Percentiles rank a stretch among this genome's conserved stretches.
Conservation (phyloP, 257 asterid genomes). For the Capsicum chinense region DNA sequence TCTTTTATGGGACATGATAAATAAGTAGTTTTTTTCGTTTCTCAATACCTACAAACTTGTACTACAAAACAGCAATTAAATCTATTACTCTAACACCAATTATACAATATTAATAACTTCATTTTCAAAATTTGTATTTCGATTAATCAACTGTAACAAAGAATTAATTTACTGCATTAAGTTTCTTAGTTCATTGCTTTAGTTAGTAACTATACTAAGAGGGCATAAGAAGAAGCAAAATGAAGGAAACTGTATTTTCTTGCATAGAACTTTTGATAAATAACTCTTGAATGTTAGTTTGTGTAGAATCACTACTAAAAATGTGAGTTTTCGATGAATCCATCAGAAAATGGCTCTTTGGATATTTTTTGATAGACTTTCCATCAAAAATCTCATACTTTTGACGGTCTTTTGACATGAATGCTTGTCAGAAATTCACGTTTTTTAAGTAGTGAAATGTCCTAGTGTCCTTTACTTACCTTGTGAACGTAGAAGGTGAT, state of each 20-base stretch:
- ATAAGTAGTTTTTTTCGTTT: too few relatives aligned
- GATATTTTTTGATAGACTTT: too few relatives aligned
- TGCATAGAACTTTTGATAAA: neutral
- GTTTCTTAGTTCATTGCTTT: neutral
- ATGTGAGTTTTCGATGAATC: too few relatives aligned
- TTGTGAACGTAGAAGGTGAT: constrained; percentile 78
- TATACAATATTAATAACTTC: neutral
- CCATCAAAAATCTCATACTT: too few relatives aligned
- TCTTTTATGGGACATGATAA: neutral
- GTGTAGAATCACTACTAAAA: too few relatives aligned
- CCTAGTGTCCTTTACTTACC: constrained; percentile 46
- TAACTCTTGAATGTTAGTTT: neutral
- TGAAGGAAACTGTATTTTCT: neutral
- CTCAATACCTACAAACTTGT: too few relatives aligned
- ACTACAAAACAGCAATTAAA: neutral
- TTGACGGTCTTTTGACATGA: too few relatives aligned
- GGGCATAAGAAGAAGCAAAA: too few relatives aligned
- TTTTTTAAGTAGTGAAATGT: neutral
- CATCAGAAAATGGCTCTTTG: too few relatives aligned
- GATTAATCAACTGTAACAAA: neutral
- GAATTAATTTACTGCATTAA: neutral
- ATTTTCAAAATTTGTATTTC: neutral
- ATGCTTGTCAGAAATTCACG: neutral
- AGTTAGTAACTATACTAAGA: neutral
- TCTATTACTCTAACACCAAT: neutral